Conservation (phyloP, 2,329 filamentous ascomycete species). For the Colletotrichum zoysiae region DNA sequence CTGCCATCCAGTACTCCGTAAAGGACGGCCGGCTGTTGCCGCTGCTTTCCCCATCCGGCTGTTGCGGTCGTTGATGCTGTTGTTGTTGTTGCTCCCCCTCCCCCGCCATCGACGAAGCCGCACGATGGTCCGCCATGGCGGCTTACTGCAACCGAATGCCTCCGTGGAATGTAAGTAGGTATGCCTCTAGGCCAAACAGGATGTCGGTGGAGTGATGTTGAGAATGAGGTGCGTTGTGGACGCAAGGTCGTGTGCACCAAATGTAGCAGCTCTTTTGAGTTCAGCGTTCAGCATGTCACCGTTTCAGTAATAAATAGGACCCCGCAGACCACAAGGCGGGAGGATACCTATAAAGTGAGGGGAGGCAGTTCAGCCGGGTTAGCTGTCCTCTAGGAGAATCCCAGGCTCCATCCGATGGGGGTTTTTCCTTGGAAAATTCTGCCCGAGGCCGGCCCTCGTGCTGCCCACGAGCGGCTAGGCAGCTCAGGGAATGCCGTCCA, state of each 20-base stretch:
- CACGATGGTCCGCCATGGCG: slow-evolving; percentile 31
- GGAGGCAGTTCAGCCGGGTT: slow-evolving; percentile 1
- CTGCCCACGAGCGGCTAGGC: slow-evolving; percentile 6
- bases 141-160: slow-evolving; percentile 7
- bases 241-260: not conserved
- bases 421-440: slow-evolving; percentile 7
- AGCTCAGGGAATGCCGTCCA: not conserved
- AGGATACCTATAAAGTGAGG: no score
- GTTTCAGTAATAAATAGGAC: not conserved
- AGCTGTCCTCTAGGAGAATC: slow-evolving; percentile 30
- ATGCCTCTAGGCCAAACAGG: no score
- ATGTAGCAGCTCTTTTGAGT: not conserved
- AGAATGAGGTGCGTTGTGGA: not conserved
- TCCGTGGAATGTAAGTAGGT: not conserved
- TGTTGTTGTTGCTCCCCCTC: slow-evolving; percentile 15
- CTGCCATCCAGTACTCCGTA: slow-evolving; percentile 60
- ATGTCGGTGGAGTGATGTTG: not conserved
- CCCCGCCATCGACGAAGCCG: slow-evolving; percentile 17
- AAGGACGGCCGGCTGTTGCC: slow-evolving; percentile 58
- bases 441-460: not conserved
- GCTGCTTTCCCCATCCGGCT: slow-evolving; percentile 13
- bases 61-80: slow-evolving; percentile 11
- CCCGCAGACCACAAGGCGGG: not conserved
- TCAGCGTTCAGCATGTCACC: not conserved
- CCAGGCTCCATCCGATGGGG: slow-evolving; percentile 23